Evolutionary conservation across 805 yeast genomes (phyloP), one percentile per base, ranked within the genome.

Genomic region (Candida alai): DNA sequence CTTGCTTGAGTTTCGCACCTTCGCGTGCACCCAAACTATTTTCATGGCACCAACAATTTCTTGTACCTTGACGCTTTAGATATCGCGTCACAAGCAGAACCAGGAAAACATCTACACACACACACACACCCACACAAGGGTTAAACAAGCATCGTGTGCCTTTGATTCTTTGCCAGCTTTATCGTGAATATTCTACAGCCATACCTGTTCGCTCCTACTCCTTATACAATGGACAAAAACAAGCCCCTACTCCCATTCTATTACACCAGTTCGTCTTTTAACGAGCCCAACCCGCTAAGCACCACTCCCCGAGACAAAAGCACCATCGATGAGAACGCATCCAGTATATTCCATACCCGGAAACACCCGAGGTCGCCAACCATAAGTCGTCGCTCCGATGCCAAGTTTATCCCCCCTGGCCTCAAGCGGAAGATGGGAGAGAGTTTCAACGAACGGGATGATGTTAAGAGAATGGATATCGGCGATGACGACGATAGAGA

Each of bases 161-260:
- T n/a, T n/a, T n/a, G n/a, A n/a, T n/a, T n/a, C n/a, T n/a, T n/a
- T n/a, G n/a, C n/a, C n/a, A n/a, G n/a, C n/a, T n/a, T n/a, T n/a
- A n/a, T n/a, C n/a, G n/a, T n/a, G n/a, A n/a, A n/a, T n/a, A n/a
- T n/a, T n/a, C n/a, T n/a, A n/a, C n/a, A n/a, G n/a, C n/a, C n/a
- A n/a, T n/a, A n/a, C n/a, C n/a, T n/a, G n/a, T n/a, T n/a, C n/a
- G 27, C 6, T 13, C 11, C 6, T 16, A 23, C n/a, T n/a, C n/a
- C n/a, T n/a, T n/a, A n/a, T 24, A 12, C 26, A 4, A 55, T 55
- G 60, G 60, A 55, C 36, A 61, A 59, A 35, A 42, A 56, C 25
- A 61, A 57, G 35, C 69, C 66, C 1, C 45, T 74, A 17, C 56
- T 72, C n/a, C 78, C 80, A 4, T 66, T 73, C 55, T 73, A 78